These are phyloP conservation scores for Passalora sequoiae DNA, from an alignment of 2,329 filamentous ascomycete species.

Conservation along the genomic window DNA sequence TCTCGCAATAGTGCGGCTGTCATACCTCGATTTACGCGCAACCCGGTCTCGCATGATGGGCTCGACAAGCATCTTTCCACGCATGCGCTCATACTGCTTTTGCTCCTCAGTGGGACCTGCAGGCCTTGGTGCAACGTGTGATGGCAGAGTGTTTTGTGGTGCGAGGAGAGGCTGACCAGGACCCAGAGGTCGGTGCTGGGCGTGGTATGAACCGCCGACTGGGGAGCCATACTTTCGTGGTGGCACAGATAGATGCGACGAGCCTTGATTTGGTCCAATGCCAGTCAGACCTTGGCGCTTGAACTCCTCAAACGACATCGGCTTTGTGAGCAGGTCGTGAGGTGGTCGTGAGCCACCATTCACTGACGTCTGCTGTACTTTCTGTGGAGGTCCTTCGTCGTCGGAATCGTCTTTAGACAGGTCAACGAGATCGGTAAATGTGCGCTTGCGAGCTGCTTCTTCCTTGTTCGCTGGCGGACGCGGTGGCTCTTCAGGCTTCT, in stretches of 20 bases:
- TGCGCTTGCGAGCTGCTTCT: conserved; percentile 52
- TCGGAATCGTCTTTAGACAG: conserved; percentile 40
- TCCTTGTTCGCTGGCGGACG: conserved; percentile 46
- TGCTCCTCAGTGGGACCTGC: conserved; percentile 28
- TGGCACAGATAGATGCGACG: background rate
- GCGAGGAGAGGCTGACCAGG: background rate
- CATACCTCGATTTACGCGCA: conserved; percentile 50
- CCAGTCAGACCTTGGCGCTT: conserved; percentile 1
- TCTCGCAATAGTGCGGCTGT: conserved; percentile 57
- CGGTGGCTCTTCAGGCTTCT: conserved; percentile 23
- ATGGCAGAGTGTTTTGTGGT: conserved; percentile 2
- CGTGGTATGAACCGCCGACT: background rate
- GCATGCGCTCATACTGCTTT: conserved; percentile 30
- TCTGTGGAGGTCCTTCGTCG: conserved; percentile 43
- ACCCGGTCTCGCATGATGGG: conserved; percentile 45
- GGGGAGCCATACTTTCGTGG: background rate
- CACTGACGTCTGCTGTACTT: conserved; percentile 29
- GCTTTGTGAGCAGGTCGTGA: conserved; percentile 12
- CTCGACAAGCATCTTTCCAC: conserved; percentile 38
- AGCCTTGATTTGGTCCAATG: background rate
- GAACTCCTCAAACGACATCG: conserved; percentile 17
- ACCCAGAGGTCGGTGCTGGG: too few species aligned
- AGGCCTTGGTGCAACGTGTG: conserved; percentile 15
- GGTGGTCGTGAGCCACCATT: conserved; percentile 8
- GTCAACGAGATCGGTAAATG: conserved; percentile 52